Evolutionary conservation across 2,329 filamentous ascomycete genomes (phyloP).

Genomic region (Aureobasidium namibiae): DNA sequence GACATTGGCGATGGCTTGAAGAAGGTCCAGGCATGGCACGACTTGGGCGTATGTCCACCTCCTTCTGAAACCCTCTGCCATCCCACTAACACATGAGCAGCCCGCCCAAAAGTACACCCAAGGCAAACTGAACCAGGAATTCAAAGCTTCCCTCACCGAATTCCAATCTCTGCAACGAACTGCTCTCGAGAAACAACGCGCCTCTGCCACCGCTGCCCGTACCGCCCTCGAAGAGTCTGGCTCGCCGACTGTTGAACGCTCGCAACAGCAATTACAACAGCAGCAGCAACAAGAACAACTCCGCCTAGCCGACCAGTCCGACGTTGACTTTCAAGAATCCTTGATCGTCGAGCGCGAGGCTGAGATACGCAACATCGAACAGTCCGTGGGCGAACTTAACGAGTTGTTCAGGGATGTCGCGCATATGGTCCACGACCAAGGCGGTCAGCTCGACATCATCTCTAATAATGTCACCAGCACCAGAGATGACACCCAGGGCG

Average conservation of each 20-base stretch:
- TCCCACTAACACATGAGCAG: conserved; percentile 37
- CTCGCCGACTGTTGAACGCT: conserved; percentile 35
- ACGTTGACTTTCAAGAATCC: conserved; percentile 95
- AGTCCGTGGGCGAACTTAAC: conserved; percentile 89
- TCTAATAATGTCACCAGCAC: conserved; percentile 80
- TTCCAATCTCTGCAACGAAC: conserved; percentile 88
- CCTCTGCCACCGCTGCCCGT: conserved; percentile 74
- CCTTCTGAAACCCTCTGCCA: neutral
- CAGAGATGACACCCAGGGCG: conserved; percentile 71
- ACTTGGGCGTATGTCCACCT: conserved; percentile 56
- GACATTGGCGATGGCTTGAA: conserved; percentile 90
- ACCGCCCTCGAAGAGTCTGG: conserved; percentile 58
- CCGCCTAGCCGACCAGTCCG: conserved; percentile 79
- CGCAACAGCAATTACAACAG: conserved; percentile 43
- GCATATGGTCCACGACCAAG: conserved; percentile 92
- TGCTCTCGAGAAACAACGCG: conserved; percentile 86
- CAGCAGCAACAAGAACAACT: conserved; percentile 61
- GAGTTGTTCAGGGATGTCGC: conserved; percentile 97
- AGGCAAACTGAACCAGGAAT: conserved; percentile 88
- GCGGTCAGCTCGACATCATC: conserved; percentile 79
- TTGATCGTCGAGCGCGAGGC: conserved; percentile 93
- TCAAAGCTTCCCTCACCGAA: conserved; percentile 77
- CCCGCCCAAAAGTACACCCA: conserved; percentile 95
- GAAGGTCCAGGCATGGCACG: conserved; percentile 67
- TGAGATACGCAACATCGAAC: conserved; percentile 96